phyloP scores from a whole-genome alignment of 306 rosid species.

The cucumber (Cucumis sativus) region Cucumber_9930_V3 NC_026656.2:23277001-23277500 shows the following conservation, averaged over 20 bases:
- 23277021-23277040: constrained; percentile 17
- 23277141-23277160: not conserved
- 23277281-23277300: not conserved
- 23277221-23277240: not conserved
- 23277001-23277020: not conserved
- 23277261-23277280: not conserved
- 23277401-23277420: too few species aligned
- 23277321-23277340: not conserved
- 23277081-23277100: constrained; percentile 6
- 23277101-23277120: constrained; percentile 1
- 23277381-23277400: too few species aligned
- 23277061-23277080: constrained; percentile 25
- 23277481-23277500: too few species aligned
- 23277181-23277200: not conserved
- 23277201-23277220: not conserved
- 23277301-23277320: not conserved
- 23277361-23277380: too few species aligned
- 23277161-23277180: not conserved
- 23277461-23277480: too few species aligned
- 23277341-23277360: too few species aligned
- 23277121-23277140: not conserved
- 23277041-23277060: constrained; percentile 33
- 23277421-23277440: too few species aligned
- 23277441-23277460: too few species aligned
- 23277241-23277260: not conserved